Evolutionary conservation across 176 grass and related monocot genomes (phyloP).

Genomic region (Metroxylon sagu): DNA sequence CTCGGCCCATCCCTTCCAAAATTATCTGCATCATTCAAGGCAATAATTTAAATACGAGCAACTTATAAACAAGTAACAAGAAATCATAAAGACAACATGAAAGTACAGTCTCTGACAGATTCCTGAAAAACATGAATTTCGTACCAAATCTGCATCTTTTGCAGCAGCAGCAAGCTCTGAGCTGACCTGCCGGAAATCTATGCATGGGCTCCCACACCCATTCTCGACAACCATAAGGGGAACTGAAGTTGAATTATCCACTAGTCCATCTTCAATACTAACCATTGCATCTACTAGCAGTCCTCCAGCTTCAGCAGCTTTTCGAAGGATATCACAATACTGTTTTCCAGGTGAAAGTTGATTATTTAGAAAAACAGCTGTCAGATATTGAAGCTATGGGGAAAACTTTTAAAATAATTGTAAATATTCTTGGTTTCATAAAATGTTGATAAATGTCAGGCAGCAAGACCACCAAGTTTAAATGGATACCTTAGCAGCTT

Average conservation of each 20-base stretch:
- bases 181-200: constrained; percentile 96
- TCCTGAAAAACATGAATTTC: background rate
- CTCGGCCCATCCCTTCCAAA: constrained; percentile 87
- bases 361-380: background rate
- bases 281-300: constrained; percentile 90
- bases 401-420: background rate
- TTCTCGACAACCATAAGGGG: constrained; percentile 90
- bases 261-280: constrained; percentile 63
- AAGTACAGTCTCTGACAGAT: too few species aligned
- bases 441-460: too few species aligned
- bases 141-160: constrained; percentile 92
- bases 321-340: constrained; percentile 82
- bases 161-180: constrained; percentile 75
- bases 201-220: constrained; percentile 79
- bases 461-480: too few species aligned
- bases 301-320: constrained; percentile 91
- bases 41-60: too few species aligned
- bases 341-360: constrained; percentile 16
- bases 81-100: too few species aligned
- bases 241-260: constrained; percentile 43
- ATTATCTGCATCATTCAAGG: constrained; percentile 43
- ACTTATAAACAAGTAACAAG: too few species aligned
- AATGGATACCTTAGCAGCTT: constrained; percentile 74
- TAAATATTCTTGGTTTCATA: too few species aligned
- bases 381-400: background rate